Evolutionary conservation across 164 flowering plant species (phyloP), one percentile per base, ranked within the genome.

Genomic region (Euptelea pleiosperma): DNA sequence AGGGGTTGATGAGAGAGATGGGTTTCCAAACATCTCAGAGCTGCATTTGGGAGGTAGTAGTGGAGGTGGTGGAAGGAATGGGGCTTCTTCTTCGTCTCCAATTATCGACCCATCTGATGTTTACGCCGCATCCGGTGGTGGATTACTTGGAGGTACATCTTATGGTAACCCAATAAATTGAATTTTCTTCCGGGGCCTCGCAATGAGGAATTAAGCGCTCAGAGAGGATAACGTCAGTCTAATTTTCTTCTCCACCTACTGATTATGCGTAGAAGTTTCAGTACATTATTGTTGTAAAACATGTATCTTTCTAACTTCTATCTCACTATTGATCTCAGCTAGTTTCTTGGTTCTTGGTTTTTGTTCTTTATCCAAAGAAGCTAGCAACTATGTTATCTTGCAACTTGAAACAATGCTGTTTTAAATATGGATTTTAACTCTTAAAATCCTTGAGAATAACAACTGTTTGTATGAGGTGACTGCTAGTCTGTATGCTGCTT

Each of bases 11-110:
- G 50, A 67, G 12, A 61, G 76, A 58, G 89, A 89, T 2, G 81
- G 71, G 26, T 68, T 87, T 61, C 96, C 93, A 0, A 84, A 87
- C 53, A 35, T 92, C 5, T 82, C 98, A 0, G 96, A 92, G 47
- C 65, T 92, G 68, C 89, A 92, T 72, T 76, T 92, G 57, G 96
- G 98, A 10, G 91, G 82, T 46, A 73, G 72, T 7, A 58, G 60
- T 19, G 71, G 75, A 5, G 58, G 55, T 30, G 74, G 55, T 2
- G 74, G 79, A 12, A 71, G 70, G 19, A 70, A 70, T 36, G 83
- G 68, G 45, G 69, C 64, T 12, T 64, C 83, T 2, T 72, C 93
- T 0, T 73, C 88, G 2, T 65, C 85, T 2, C 85, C 80, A 6
- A 64, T 82, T 6, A 60, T 83, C 2, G 91, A 83, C 54, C 82